Evolutionary conservation across 2,329 filamentous ascomycete genomes (phyloP).

Genomic region (Myriosclerotinia scirpicola): DNA sequence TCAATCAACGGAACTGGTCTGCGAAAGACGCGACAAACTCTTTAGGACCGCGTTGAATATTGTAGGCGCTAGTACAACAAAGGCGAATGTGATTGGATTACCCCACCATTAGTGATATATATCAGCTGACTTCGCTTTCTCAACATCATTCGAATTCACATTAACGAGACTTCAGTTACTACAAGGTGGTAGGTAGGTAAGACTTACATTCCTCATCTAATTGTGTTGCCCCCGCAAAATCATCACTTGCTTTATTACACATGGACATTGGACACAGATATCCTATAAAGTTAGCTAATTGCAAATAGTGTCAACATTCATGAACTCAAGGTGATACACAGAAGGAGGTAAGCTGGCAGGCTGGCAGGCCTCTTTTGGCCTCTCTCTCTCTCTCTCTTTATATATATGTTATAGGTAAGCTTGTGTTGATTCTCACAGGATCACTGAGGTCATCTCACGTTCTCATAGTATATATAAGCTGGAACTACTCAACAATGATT

Average conservation of each 20-base stretch:
- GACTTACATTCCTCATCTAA: background rate
- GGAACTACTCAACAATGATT: background rate
- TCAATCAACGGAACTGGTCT: background rate
- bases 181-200: too few species aligned
- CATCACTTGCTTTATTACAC: background rate
- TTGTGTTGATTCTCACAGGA: background rate
- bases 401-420: background rate
- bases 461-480: background rate
- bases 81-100: background rate
- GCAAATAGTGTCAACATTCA: background rate
- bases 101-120: background rate
- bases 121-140: constrained; percentile 16
- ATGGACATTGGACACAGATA: background rate
- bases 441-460: too few species aligned
- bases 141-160: background rate
- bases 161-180: too few species aligned
- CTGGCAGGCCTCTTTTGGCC: too few species aligned
- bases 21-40: constrained; percentile 9
- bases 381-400: background rate
- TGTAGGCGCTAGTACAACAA: background rate
- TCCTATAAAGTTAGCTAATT: background rate
- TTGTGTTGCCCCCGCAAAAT: too few species aligned
- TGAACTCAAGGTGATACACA: too few species aligned
- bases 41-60: background rate
- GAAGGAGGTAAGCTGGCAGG: background rate